Conservation (phyloP, 2,329 filamentous ascomycete genomes). For the Aspergillus fumigatus region DNA sequence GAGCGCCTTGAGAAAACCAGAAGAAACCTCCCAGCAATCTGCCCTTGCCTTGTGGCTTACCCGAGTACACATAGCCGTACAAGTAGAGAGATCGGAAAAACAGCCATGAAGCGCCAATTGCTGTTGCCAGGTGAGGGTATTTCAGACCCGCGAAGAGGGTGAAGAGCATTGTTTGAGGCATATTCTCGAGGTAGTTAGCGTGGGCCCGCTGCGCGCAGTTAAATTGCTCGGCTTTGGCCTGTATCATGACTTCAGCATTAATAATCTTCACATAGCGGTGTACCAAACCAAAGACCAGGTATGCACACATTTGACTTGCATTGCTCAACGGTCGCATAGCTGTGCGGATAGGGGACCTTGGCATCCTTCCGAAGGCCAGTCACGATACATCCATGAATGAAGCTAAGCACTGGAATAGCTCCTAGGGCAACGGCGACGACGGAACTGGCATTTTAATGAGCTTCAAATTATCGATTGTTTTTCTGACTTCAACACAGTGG, state of each 20-base stretch:
- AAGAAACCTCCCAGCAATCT: slow-evolving; percentile 32
- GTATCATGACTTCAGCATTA: slow-evolving; percentile 1
- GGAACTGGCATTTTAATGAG: slow-evolving; percentile 39
- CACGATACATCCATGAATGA: slow-evolving; percentile 49
- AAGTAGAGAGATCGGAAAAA: slow-evolving; percentile 48
- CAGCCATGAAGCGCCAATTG: slow-evolving; percentile 48
- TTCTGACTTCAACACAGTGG: background rate
- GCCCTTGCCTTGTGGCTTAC: slow-evolving; percentile 36
- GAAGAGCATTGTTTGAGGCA: slow-evolving; percentile 46
- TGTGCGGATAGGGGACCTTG: slow-evolving; percentile 54
- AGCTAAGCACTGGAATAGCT: slow-evolving; percentile 50
- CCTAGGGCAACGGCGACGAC: slow-evolving; percentile 52
- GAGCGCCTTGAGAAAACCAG: slow-evolving; percentile 37
- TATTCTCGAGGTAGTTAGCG: slow-evolving; percentile 58
- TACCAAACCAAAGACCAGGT: slow-evolving; percentile 5
- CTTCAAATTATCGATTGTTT: slow-evolving; percentile 1
- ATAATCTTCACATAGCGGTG: background rate
- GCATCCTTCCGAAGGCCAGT: slow-evolving; percentile 47
- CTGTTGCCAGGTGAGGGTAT: slow-evolving; percentile 47
- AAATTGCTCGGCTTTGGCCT: slow-evolving; percentile 44
- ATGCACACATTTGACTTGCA: slow-evolving; percentile 43
- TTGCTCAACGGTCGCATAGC: slow-evolving; percentile 54
- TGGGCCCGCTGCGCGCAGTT: slow-evolving; percentile 55
- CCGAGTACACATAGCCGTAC: slow-evolving; percentile 43
- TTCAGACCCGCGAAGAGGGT: slow-evolving; percentile 52